A percentile compares a stretch with the other conserved stretches of the same genome.
phyloP scores from a whole-genome alignment of 106 monocot genomes.

The Apostasia shenzhenica region DNA sequence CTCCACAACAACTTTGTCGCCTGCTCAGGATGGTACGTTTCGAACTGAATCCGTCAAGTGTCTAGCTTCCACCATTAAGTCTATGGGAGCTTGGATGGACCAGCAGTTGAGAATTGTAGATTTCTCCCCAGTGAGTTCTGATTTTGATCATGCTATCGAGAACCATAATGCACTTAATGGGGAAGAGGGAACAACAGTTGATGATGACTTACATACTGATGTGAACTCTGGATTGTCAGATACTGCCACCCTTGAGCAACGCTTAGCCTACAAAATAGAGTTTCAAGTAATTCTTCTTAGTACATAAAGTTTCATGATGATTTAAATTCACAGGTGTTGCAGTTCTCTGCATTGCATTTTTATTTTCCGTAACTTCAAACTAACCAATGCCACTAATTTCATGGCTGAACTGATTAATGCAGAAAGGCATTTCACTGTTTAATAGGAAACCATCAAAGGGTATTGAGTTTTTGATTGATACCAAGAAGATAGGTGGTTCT shows the following conservation, averaged over 20 bases:
- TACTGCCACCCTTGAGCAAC: slow-evolving; percentile 80
- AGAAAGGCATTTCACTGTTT: slow-evolving; percentile 96
- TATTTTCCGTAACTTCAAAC: not conserved
- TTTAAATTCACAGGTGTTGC: not conserved
- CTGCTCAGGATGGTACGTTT: slow-evolving; percentile 74
- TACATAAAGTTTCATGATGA: not conserved
- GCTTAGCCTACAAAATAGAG: slow-evolving; percentile 78
- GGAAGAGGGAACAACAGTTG: slow-evolving; percentile 58
- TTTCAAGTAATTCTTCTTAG: slow-evolving; percentile 46
- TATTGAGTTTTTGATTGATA: slow-evolving; percentile 79
- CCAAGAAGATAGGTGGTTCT: slow-evolving; percentile 76
- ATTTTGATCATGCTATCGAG: slow-evolving; percentile 52
- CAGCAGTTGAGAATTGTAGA: slow-evolving; percentile 72
- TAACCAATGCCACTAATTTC: slow-evolving; percentile 1
- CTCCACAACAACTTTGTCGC: slow-evolving; percentile 67
- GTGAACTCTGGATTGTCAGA: slow-evolving; percentile 57
- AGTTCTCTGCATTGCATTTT: not conserved
- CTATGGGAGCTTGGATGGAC: slow-evolving; percentile 94
- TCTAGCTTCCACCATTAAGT: slow-evolving; percentile 65
- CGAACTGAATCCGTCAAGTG: slow-evolving; percentile 88
- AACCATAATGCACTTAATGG: slow-evolving; percentile 33
- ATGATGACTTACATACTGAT: slow-evolving; percentile 72
- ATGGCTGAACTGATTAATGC: slow-evolving; percentile 39
- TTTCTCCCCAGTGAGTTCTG: slow-evolving; percentile 43
- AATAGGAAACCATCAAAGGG: slow-evolving; percentile 96